Percentiles rank a stretch among this genome's conserved stretches.
These are phyloP conservation scores for Herpetomonas tarakana DNA, from an alignment of 208 protist genomes.

Conservation along the genomic window DNA sequence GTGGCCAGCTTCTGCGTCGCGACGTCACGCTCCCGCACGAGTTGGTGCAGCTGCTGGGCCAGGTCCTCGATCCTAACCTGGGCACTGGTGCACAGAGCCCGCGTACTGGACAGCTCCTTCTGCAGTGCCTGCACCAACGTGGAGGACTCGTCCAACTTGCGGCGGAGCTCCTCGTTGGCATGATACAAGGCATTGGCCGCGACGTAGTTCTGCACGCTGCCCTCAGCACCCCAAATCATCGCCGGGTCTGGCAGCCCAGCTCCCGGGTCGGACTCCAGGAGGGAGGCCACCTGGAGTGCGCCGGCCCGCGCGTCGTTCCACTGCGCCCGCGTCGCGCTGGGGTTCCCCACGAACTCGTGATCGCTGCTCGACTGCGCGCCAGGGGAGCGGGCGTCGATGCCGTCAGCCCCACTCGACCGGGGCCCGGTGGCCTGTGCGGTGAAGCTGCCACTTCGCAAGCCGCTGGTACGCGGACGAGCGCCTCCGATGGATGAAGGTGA, in stretches of 20 bases:
- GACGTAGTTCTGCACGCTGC: slow-evolving; percentile 75
- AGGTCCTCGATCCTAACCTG: slow-evolving; percentile 59
- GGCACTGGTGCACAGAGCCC: slow-evolving; percentile 24
- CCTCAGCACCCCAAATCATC: slow-evolving; percentile 88
- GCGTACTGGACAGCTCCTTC: slow-evolving; percentile 62
- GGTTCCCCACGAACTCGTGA: not conserved
- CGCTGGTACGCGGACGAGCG: too few relatives aligned
- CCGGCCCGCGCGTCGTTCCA: slow-evolving; percentile 29
- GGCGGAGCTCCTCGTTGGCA: slow-evolving; percentile 84
- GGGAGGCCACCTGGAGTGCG: slow-evolving; percentile 23
- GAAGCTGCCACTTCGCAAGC: too few relatives aligned
- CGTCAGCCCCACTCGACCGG: too few relatives aligned
- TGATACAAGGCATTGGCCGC: slow-evolving; percentile 80
- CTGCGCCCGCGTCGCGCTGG: slow-evolving; percentile 24
- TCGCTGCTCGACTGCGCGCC: not conserved
- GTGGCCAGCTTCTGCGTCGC: slow-evolving; percentile 60
- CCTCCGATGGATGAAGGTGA: too few relatives aligned
- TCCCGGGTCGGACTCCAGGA: slow-evolving; percentile 23
- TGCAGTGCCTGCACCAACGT: slow-evolving; percentile 60
- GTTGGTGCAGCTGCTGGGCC: slow-evolving; percentile 75
- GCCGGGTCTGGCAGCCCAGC: slow-evolving; percentile 66
- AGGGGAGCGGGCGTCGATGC: not conserved
- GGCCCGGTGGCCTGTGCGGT: too few relatives aligned
- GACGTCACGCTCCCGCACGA: slow-evolving; percentile 81
- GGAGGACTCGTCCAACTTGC: slow-evolving; percentile 69